phyloP scores from a whole-genome alignment of 1,284 basidiomycete species.

The Clitocybe nebularis region DNA sequence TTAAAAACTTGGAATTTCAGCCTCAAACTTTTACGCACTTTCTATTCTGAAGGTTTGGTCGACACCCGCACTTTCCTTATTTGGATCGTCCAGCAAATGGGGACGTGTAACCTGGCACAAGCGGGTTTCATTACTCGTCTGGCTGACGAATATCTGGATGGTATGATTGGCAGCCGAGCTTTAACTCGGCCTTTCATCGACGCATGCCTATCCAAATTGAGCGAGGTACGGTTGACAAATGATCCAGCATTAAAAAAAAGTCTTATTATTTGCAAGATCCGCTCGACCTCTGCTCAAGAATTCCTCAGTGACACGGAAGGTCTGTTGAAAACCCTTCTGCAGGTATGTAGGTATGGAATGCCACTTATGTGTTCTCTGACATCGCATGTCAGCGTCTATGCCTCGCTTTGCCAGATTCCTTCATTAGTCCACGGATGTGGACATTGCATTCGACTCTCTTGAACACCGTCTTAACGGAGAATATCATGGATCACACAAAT shows the following conservation, averaged over 20 bases:
- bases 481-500: constrained; percentile 27
- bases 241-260: neutral
- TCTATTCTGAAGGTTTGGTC: constrained; percentile 80
- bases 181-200: constrained; percentile 65
- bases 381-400: constrained; percentile 49
- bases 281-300: constrained; percentile 44
- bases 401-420: constrained; percentile 63
- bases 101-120: constrained; percentile 78
- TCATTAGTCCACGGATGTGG: constrained; percentile 74
- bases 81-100: constrained; percentile 84
- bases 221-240: constrained; percentile 56
- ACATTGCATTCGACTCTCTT: constrained; percentile 45
- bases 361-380: neutral
- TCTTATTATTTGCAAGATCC: constrained; percentile 39
- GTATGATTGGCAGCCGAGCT: constrained; percentile 64
- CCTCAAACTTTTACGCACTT: constrained; percentile 69
- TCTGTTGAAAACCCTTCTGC: constrained; percentile 51
- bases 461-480: constrained; percentile 39
- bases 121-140: constrained; percentile 77
- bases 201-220: constrained; percentile 60
- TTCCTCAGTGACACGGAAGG: constrained; percentile 54
- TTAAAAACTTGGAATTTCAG: constrained; percentile 45
- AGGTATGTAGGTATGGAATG: constrained; percentile 36
- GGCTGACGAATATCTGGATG: constrained; percentile 76
- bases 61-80: constrained; percentile 77